A percentile compares a stretch with the other conserved stretches of the same genome.
Evolutionary conservation across 805 yeast genomes (phyloP).

Genomic region (Hanseniaspora meyeri): DNA sequence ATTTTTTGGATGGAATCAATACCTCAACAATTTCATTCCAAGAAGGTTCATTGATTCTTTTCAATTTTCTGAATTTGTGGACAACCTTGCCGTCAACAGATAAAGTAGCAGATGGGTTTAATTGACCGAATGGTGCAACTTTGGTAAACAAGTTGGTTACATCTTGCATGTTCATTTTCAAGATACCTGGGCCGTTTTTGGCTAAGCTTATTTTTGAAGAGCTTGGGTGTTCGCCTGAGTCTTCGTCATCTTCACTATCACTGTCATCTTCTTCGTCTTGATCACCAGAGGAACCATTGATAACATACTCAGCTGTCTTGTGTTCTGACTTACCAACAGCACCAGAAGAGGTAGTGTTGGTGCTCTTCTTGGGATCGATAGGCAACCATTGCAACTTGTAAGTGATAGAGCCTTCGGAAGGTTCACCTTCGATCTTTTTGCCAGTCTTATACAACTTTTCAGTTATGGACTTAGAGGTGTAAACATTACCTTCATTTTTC

Average conservation of each 20-base stretch:
- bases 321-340: constrained; percentile 34
- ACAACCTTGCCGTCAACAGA: constrained; percentile 44
- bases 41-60: constrained; percentile 58
- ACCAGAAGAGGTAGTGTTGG: constrained; percentile 38
- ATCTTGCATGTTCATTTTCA: constrained; percentile 49
- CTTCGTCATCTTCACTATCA: constrained; percentile 14
- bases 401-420: constrained; percentile 19
- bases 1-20: constrained; percentile 48
- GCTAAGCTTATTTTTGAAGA: constrained; percentile 25
- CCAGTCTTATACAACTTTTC: constrained; percentile 8
- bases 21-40: constrained; percentile 56
- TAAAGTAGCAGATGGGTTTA: constrained; percentile 58
- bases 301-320: constrained; percentile 37
- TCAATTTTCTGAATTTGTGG: constrained; percentile 49
- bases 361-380: constrained; percentile 28
- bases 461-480: not conserved
- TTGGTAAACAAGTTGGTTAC: constrained; percentile 47
- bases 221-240: not conserved
- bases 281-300: constrained; percentile 17
- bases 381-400: constrained; percentile 14
- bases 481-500: constrained; percentile 1
- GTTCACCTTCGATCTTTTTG: constrained; percentile 14
- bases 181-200: constrained; percentile 61
- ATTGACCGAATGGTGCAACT: constrained; percentile 34
- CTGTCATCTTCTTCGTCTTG: constrained; percentile 17